Evolutionary conservation across 495 filamentous ascomycete genomes (phyloP).

Genomic region (Penicillium cataractarum): DNA sequence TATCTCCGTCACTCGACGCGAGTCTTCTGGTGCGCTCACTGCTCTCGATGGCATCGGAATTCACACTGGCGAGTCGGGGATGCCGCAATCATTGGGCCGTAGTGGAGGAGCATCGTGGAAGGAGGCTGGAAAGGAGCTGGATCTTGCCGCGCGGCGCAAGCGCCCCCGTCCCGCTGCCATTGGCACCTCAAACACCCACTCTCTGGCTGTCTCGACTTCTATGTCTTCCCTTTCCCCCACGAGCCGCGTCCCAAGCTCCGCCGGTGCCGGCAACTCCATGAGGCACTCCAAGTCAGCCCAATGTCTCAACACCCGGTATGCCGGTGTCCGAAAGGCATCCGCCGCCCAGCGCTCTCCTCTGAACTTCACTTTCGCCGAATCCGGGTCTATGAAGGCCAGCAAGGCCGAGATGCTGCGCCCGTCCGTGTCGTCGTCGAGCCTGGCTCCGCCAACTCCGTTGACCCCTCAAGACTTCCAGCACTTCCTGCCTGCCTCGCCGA

Average conservation of each 20-base stretch:
- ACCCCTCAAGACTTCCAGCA: conserved; percentile 51
- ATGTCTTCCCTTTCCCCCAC: conserved; percentile 48
- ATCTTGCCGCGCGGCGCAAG: conserved; percentile 58
- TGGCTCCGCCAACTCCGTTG: conserved; percentile 53
- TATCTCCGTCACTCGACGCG: conserved; percentile 38
- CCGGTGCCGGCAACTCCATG: conserved; percentile 39
- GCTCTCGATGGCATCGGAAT: conserved; percentile 49
- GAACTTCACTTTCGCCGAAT: conserved; percentile 53
- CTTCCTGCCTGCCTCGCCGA: conserved; percentile 45
- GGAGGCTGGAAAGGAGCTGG: conserved; percentile 49
- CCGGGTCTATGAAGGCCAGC: conserved; percentile 42
- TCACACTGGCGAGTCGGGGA: conserved; percentile 29
- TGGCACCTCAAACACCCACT: conserved; percentile 45
- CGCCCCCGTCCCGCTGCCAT: conserved; percentile 58
- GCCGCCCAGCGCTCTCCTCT: conserved; percentile 56
- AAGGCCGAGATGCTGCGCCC: conserved; percentile 48
- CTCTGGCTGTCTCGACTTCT: conserved; percentile 44
- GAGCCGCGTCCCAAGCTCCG: conserved; percentile 40
- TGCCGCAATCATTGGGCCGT: conserved; percentile 33
- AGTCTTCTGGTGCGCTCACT: conserved; percentile 48
- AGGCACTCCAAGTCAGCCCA: conserved; percentile 60
- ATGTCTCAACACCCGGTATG: conserved; percentile 51
- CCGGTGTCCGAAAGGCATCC: conserved; percentile 55
- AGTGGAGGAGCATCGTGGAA: conserved; percentile 39
- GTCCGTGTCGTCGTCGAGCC: conserved; percentile 40